Base-by-base conservation (phyloP, 2,329 filamentous ascomycete genomes). In the Aspergillaceae sp. region DNA sequence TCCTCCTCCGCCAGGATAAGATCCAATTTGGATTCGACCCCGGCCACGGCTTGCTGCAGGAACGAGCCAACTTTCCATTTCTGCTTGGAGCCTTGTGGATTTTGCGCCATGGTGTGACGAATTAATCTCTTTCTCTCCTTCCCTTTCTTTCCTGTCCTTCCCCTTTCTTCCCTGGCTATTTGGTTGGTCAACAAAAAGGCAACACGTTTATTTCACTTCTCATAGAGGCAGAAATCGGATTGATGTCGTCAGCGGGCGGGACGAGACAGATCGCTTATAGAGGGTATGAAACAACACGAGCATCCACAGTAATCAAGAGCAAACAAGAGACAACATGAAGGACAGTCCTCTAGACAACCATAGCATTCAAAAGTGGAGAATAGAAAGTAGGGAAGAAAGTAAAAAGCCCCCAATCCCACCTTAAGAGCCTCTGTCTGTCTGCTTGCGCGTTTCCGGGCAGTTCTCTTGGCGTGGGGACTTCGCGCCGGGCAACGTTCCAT, bases 21-120 rank as follows among this genome's bases (percentile, higher is more conserved):
- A 66, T 98, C 92, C 49, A 98, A 78, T 38, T 87, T 83, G 49
- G 90, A 94, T 71, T 98, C 92, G 48, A 98, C 86, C 50, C 90
- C 90, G 45, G 90, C 89, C 50, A 97, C 88, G 52, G 91, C 90
- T 67, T 91, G 87, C 54, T 89, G 86, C 49, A 96, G 77, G 63
- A 95, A 84, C 30, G 81, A 65, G 8, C 66, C 64, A 42, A 70
- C 82, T 40, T 84, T 85, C 86, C 86, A 89, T 80, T 78, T 78
- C 43, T 78, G 78, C 50, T 76, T 72, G 55, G 79, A 54, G 46
- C 68, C 69, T 19, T 61, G 58, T 5, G 55, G 45, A 45, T 64
- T 63, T 44, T 65, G 64, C 37, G 63, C 51, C 65, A 67, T 68
- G 40, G 37, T 56, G 51, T 29, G 19, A 32, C 29, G 26, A 41